phyloP scores from a whole-genome alignment of 139 green algal species.

The Pycnococcus provasolii region DNA sequence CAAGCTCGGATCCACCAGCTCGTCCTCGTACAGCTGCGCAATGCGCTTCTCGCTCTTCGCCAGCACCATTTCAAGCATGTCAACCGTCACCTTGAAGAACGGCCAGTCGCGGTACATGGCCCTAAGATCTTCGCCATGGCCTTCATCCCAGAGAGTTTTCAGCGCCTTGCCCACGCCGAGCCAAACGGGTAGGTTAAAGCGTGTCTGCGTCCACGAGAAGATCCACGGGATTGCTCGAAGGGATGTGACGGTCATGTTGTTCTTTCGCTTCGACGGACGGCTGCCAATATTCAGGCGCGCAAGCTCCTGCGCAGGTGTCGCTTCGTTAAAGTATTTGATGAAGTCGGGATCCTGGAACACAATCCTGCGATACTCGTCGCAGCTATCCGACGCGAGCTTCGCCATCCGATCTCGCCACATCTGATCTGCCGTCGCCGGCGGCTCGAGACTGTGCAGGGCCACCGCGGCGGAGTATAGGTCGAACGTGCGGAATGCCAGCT shows the following conservation, averaged over 20 bases:
- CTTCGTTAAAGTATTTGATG: conserved; percentile 76
- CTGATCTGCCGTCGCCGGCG: conserved; percentile 13
- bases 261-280: conserved; percentile 43
- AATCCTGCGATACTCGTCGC: conserved; percentile 46
- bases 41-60: conserved; percentile 88
- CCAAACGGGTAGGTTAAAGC: conserved; percentile 93
- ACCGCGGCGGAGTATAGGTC: conserved; percentile 27
- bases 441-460: conserved; percentile 18
- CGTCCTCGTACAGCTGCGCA: conserved; percentile 49
- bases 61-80: conserved; percentile 98
- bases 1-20: conserved; percentile 22
- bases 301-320: conserved; percentile 86
- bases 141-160: conserved; percentile 41
- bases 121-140: conserved; percentile 52
- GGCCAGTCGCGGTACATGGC: conserved; percentile 94
- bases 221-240: conserved; percentile 98
- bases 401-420: conserved; percentile 68
- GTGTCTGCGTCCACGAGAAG: conserved; percentile 91
- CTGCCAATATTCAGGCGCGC: conserved; percentile 92
- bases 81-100: conserved; percentile 88
- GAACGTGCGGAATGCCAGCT: conserved; percentile 44
- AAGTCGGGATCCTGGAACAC: conserved; percentile 76
- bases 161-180: conserved; percentile 88
- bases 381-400: conserved; percentile 48
- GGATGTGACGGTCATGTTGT: conserved; percentile 21